Evolutionary conservation across 352 stramenopile species (phyloP), one percentile per base, ranked within the genome.

Genomic region (Globisporangium middletonii): DNA sequence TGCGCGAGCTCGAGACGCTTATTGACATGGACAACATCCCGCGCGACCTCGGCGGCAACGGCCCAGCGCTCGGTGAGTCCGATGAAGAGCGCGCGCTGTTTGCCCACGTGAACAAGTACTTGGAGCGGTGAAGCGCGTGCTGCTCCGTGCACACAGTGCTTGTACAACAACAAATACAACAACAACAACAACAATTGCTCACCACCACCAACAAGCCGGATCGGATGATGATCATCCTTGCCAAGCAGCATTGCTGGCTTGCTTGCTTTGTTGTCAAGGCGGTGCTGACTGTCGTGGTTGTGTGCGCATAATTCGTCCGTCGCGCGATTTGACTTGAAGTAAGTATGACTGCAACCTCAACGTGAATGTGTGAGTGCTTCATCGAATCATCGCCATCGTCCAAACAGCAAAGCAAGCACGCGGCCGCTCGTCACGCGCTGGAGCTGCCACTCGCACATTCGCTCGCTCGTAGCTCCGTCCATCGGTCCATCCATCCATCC

Each of bases 1-100:
- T 89, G 33, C 72, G 71, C 30, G 78, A 91, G 35, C 55, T 91
- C 35, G 76, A 89, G 67, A 85, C 71, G 50, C 61, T 90, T 43
- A 88, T 94, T 53, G 75, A 91, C 28, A 12, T 67, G 12, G 68
- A 84, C 45, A 83, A 88, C 51, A 88, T 90, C 46, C 78, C 81
- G 7, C 84, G 70, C 23, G 80, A 92, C 55, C 72, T 86, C n/a
- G 85, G 85, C 2, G 85, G 85, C 35, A 72, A 72, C 4, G 79
- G 85, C 13, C 65, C 58, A 13, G 60, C 65, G 33, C 65, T 95
- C 16, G 85, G 83, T 46, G 69, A 90, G 38, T 93, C 83, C 0
- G 55, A 74, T 2, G 85, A 95, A 73, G 85, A 95, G 64, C 56
- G 76, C 52, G 72, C 60, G 3, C 65, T 95, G 16, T 64, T 65